Conservation (phyloP, 2,329 filamentous ascomycete genomes). For the Aspergillus eucalypticola region DNA sequence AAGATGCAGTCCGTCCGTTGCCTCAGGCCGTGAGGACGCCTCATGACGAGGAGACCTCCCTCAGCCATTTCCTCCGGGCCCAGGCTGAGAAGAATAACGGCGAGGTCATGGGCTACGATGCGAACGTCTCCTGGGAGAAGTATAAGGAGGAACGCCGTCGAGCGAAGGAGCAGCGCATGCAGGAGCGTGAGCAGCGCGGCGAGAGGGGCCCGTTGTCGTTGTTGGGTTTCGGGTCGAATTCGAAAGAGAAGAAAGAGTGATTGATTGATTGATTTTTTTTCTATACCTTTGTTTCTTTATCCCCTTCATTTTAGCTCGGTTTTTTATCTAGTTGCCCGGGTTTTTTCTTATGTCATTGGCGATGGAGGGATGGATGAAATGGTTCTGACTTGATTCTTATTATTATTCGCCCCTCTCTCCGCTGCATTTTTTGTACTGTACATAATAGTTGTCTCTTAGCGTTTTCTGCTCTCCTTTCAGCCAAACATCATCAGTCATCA, state of each 20-base stretch:
- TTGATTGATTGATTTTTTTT: too few species aligned
- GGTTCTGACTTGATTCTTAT: neutral
- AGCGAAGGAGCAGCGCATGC: constrained; percentile 31
- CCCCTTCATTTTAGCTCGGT: too few species aligned
- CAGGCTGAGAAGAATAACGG: constrained; percentile 20
- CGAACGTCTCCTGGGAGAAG: constrained; percentile 36
- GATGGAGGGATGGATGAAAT: neutral
- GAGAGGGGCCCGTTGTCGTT: constrained; percentile 15
- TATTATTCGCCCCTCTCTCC: neutral
- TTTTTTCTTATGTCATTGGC: neutral
- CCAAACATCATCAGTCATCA: neutral
- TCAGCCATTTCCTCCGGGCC: constrained; percentile 24
- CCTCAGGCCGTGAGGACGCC: constrained; percentile 17
- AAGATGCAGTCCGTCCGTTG: constrained; percentile 51
- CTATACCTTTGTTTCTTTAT: too few species aligned
- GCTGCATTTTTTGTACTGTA: neutral
- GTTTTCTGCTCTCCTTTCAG: neutral
- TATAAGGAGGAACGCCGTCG: constrained; percentile 33
- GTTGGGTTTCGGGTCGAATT: constrained; percentile 14
- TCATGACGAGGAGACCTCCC: constrained; percentile 21
- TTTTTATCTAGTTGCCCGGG: neutral
- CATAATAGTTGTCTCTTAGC: constrained; percentile 5
- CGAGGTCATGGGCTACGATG: constrained; percentile 1
- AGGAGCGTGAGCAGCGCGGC: constrained; percentile 22
- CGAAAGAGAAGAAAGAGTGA: constrained; percentile 23